These are phyloP conservation scores for Sarcodon sp. DNA, from an alignment of 768 basidiomycete species.

Conservation along the genomic window DNA sequence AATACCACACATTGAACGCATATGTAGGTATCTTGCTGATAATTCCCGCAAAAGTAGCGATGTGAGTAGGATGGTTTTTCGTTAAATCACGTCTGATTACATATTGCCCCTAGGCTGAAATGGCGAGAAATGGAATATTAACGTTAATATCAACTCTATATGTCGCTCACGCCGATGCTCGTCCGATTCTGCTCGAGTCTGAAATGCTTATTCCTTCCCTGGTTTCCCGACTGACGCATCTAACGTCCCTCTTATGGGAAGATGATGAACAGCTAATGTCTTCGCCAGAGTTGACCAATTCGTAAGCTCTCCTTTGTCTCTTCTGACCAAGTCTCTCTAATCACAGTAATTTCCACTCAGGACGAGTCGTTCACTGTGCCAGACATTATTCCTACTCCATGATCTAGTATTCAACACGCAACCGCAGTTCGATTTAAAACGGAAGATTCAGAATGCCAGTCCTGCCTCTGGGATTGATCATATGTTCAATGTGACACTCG, in stretches of 20 bases:
- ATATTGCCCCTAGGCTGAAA: slow-evolving; percentile 17
- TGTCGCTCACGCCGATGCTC: slow-evolving; percentile 23
- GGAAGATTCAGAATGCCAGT: slow-evolving; percentile 42
- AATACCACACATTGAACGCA: slow-evolving; percentile 18
- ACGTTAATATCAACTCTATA: slow-evolving; percentile 27
- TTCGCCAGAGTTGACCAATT: slow-evolving; percentile 20
- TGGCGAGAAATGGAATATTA: slow-evolving; percentile 23
- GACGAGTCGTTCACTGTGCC: slow-evolving; percentile 33
- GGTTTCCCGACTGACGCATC: slow-evolving; percentile 36
- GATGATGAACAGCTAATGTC: slow-evolving; percentile 32
- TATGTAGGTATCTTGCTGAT: slow-evolving; percentile 15
- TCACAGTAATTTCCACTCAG: slow-evolving; percentile 21
- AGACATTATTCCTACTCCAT: slow-evolving; percentile 47
- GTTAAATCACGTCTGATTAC: neutral
- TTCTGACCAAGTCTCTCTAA: neutral
- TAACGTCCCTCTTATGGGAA: slow-evolving; percentile 54
- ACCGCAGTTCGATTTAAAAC: slow-evolving; percentile 36
- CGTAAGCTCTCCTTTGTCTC: slow-evolving; percentile 18
- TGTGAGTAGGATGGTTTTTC: slow-evolving; percentile 5
- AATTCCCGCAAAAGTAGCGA: slow-evolving; percentile 8
- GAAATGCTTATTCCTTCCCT: slow-evolving; percentile 52
- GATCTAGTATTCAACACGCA: slow-evolving; percentile 41
- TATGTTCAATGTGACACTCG: slow-evolving; percentile 65
- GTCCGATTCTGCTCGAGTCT: slow-evolving; percentile 29
- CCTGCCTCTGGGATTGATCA: slow-evolving; percentile 52